Percentiles rank a stretch among this genome's conserved stretches.
phyloP scores from a whole-genome alignment of 2,329 filamentous ascomycete genomes.

The Xylariaceae sp. region DNA sequence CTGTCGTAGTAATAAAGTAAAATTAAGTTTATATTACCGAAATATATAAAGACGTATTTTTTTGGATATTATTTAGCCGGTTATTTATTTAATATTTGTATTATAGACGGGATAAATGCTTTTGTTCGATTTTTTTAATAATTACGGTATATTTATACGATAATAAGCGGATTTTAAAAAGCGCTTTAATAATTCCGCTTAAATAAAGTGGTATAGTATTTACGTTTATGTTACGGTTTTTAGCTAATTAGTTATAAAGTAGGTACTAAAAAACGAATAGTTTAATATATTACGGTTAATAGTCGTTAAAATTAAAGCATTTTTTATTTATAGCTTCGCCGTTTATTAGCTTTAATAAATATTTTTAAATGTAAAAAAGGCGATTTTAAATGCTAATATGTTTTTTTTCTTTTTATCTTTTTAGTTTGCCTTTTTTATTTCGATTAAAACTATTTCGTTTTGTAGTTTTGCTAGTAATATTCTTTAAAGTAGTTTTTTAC shows the following conservation, averaged over 20 bases:
- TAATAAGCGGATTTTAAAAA: conserved; percentile 37
- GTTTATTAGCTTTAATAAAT: conserved; percentile 51
- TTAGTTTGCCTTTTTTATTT: background rate
- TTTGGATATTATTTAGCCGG: conserved; percentile 28
- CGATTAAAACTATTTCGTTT: background rate
- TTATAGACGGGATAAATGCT: conserved; percentile 19
- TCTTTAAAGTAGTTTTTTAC: background rate
- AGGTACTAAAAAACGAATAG: conserved; percentile 4
- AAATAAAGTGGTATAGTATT: conserved; percentile 29
- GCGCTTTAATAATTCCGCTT: conserved; percentile 27
- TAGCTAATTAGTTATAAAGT: conserved; percentile 26
- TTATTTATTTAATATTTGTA: conserved; percentile 33
- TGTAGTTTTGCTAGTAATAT: background rate
- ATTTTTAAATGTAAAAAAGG: conserved; percentile 18
- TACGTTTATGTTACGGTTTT: conserved; percentile 29
- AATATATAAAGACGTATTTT: conserved; percentile 33
- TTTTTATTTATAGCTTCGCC: conserved; percentile 22
- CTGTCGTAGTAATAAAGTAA: conserved; percentile 30
- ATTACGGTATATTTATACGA: conserved; percentile 36
- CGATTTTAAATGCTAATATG: conserved; percentile 3
- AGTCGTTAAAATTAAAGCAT: conserved; percentile 23
- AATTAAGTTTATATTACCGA: conserved; percentile 30
- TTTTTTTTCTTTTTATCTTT: conserved; percentile 3
- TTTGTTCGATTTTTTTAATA: conserved; percentile 34
- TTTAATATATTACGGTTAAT: no score